These are phyloP conservation scores for Eutrema salsugineum DNA, from an alignment of 441 rosid species.

Conservation along the genomic window DNA sequence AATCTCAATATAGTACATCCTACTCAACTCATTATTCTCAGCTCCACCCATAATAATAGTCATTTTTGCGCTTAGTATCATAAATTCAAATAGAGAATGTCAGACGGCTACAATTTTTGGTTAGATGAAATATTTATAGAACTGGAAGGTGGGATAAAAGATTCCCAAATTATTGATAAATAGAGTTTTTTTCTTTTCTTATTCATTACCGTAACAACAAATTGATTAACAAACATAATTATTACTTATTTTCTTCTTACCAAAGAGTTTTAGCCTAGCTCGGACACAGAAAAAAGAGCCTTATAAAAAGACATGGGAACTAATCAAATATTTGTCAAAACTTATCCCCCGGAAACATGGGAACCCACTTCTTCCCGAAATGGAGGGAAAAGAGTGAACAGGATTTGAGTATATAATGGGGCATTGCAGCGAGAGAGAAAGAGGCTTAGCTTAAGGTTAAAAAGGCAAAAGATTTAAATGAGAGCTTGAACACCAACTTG, in stretches of 20 bases:
- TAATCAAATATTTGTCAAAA: conserved; percentile 20
- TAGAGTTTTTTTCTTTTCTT: neutral
- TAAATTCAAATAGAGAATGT: too few species aligned
- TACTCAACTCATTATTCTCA: too few species aligned
- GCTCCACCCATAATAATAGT: too few species aligned
- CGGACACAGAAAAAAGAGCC: too few species aligned
- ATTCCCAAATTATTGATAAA: neutral
- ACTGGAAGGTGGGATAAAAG: neutral
- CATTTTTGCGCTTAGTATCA: too few species aligned
- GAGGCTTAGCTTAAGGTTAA: neutral
- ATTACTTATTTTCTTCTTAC: neutral
- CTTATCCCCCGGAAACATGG: conserved; percentile 7
- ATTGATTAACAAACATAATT: neutral
- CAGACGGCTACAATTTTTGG: neutral
- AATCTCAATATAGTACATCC: too few species aligned
- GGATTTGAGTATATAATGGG: neutral
- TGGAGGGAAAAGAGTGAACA: neutral
- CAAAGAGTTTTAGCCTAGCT: neutral
- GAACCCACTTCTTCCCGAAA: neutral
- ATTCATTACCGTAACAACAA: neutral
- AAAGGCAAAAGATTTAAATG: conserved; percentile 39
- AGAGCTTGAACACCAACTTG: conserved; percentile 71
- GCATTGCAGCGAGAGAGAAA: conserved; percentile 2
- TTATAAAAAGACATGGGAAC: neutral
- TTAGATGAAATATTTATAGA: neutral